Conservation (phyloP, 1,284 basidiomycete genomes). For the Fomitopsis pinicola region DNA sequence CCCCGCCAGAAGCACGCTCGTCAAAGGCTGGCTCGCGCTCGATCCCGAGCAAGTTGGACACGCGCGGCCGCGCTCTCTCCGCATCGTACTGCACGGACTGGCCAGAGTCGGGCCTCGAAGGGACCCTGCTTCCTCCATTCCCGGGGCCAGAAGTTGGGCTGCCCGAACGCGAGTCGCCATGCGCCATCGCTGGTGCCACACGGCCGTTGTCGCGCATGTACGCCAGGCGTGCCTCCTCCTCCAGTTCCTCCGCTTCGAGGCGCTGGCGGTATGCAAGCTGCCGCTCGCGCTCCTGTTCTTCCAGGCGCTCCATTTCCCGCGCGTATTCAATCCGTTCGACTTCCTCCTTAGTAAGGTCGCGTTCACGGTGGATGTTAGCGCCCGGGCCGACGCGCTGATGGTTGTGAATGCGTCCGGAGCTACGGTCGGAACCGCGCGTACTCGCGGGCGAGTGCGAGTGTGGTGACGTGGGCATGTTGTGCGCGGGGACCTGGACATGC, state of each 20-base stretch:
- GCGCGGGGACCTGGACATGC: slow-evolving; percentile 20
- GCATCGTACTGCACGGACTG: slow-evolving; percentile 21
- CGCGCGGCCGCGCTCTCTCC: slow-evolving; percentile 20
- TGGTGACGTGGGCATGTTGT: slow-evolving; percentile 20
- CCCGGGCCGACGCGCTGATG: slow-evolving; percentile 67
- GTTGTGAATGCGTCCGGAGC: slow-evolving; percentile 40
- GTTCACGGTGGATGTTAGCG: slow-evolving; percentile 44
- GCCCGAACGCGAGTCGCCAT: slow-evolving; percentile 17
- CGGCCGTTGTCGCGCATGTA: slow-evolving; percentile 8
- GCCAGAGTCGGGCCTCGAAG: slow-evolving; percentile 21
- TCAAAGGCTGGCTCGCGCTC: slow-evolving; percentile 18
- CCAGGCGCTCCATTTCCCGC: slow-evolving; percentile 42
- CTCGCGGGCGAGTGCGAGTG: slow-evolving; percentile 20
- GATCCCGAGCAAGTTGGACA: slow-evolving; percentile 18
- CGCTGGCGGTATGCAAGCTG: slow-evolving; percentile 17
- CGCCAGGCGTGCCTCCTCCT: slow-evolving; percentile 15
- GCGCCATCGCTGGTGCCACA: slow-evolving; percentile 10
- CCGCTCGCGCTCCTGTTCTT: slow-evolving; percentile 35
- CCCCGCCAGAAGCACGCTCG: slow-evolving; percentile 7
- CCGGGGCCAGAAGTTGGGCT: slow-evolving; percentile 15
- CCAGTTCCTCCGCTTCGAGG: slow-evolving; percentile 15
- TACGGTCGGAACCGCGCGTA: slow-evolving; percentile 13
- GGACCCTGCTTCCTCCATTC: slow-evolving; percentile 17
- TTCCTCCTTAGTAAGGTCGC: slow-evolving; percentile 42
- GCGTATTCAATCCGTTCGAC: slow-evolving; percentile 39